Base-by-base conservation (phyloP, 2,329 filamentous ascomycete genomes). In the Arthrobotrys sinensis region DNA sequence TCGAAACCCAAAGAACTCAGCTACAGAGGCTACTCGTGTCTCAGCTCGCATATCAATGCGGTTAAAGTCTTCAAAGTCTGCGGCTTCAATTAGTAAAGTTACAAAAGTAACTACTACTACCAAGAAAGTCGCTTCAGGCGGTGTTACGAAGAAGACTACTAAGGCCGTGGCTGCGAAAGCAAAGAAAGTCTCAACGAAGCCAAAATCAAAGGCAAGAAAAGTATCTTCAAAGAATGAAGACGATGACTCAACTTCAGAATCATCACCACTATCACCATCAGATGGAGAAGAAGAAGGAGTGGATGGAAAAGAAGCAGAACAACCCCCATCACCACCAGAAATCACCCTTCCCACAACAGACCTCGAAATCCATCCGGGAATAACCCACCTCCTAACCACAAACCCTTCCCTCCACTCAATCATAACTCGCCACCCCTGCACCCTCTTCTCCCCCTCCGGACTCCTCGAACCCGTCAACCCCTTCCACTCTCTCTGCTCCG, bases 401-500 rank as follows among this genome's bases (percentile, higher is more conserved):
- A 78, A 78, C 53, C 75, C 75, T 3, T 68, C 66, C 19, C 63
- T 78, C 36, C 32, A 52, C n/a, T 16, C 32, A 34, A 36, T 78
- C 46, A 64, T 78, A n/a, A 57, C 75, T 24, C 75, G 75, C n/a
- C 67, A 78, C n/a, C 62, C 57, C 78, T 98, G 95, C 84, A 88
- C 87, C 68, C 85, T 96, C 14, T 98, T 98, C 85, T 92, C 91
- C 0, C 89, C 93, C 0, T 91, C 92, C 80, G 93, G 94, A 0
- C 86, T 98, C n/a, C 89, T 91, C 32, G 93, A 97, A 84, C 43
- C 65, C 19, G 66, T 97, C 77, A 93, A 98, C 84, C 96, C 96
- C 0, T 99, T 97, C 82, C 91, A 92, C 81, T 91, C 90, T 72
- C 87, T 99, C 38, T 88, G 90, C 45, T 94, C 91, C 84, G 92